These are phyloP conservation scores for Neonectria neomacrospora DNA, from an alignment of 2,329 filamentous ascomycete species.

Conservation along the genomic window DNA sequence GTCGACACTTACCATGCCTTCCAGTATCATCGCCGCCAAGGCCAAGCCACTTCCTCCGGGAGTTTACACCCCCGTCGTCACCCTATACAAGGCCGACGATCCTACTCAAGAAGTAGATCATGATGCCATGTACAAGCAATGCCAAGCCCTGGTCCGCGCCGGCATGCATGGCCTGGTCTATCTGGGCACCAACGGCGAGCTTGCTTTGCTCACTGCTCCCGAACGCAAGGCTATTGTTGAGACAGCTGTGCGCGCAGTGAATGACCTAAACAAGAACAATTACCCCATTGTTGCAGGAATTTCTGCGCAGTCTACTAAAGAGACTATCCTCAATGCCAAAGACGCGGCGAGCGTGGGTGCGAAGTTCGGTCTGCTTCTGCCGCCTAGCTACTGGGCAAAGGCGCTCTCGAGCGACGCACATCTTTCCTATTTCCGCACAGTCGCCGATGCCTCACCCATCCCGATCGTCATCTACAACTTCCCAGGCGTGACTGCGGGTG, in stretches of 20 bases:
- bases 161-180: slow-evolving; percentile 60
- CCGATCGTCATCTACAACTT: slow-evolving; percentile 78
- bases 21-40: slow-evolving; percentile 49
- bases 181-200: slow-evolving; percentile 59
- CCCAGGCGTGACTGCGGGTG: slow-evolving; percentile 71
- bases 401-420: slow-evolving; percentile 62
- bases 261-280: slow-evolving; percentile 47
- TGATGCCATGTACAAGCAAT: slow-evolving; percentile 57
- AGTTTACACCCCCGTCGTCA: slow-evolving; percentile 60
- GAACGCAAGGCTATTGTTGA: slow-evolving; percentile 56
- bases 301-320: slow-evolving; percentile 62
- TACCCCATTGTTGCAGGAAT: slow-evolving; percentile 59
- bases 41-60: slow-evolving; percentile 53
- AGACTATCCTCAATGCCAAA: slow-evolving; percentile 73
- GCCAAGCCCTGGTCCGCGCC: slow-evolving; percentile 53
- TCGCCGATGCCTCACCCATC: slow-evolving; percentile 70
- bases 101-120: slow-evolving; percentile 55
- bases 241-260: slow-evolving; percentile 52
- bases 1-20: slow-evolving; percentile 39
- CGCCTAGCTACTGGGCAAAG: slow-evolving; percentile 77
- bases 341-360: slow-evolving; percentile 75
- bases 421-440: slow-evolving; percentile 72
- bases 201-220: slow-evolving; percentile 53
- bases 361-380: slow-evolving; percentile 78
- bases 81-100: slow-evolving; percentile 55